Evolutionary conservation across 2,329 filamentous ascomycete species (phyloP).

Genomic region (Fusarium papillatum): DNA sequence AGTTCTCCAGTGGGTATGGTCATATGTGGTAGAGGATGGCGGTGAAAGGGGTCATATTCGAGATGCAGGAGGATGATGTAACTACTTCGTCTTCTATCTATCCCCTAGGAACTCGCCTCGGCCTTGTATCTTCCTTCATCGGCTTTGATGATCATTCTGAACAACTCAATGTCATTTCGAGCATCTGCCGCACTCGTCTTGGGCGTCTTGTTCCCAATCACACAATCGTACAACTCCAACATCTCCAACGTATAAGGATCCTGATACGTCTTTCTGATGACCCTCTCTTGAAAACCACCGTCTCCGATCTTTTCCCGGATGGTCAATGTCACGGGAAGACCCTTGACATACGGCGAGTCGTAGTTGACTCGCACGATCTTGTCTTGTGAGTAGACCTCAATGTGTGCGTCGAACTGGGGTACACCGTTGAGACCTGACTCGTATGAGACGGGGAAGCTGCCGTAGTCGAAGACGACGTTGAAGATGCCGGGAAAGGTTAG

Average conservation of each 20-base stretch:
- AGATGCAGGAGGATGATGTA: too few relatives aligned
- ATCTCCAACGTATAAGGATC: constrained; percentile 56
- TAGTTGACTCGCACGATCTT: constrained; percentile 69
- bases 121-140: background rate
- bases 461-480: constrained; percentile 59
- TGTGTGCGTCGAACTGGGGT: constrained; percentile 64
- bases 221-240: constrained; percentile 48
- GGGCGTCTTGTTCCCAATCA: constrained; percentile 30
- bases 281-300: constrained; percentile 54
- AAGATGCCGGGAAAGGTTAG: constrained; percentile 46
- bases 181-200: constrained; percentile 49
- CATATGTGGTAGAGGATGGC: background rate
- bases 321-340: constrained; percentile 62
- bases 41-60: background rate
- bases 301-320: constrained; percentile 56
- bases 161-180: constrained; percentile 48
- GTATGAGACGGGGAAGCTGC: constrained; percentile 65
- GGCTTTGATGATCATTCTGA: constrained; percentile 10
- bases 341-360: constrained; percentile 71
- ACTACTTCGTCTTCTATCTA: background rate
- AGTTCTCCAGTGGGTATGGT: background rate
- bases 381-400: constrained; percentile 64
- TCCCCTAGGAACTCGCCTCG: background rate
- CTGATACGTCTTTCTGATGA: constrained; percentile 59
- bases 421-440: constrained; percentile 68